phyloP scores from a whole-genome alignment of 2,329 filamentous ascomycete genomes.

The Penicillium sp. region DNA sequence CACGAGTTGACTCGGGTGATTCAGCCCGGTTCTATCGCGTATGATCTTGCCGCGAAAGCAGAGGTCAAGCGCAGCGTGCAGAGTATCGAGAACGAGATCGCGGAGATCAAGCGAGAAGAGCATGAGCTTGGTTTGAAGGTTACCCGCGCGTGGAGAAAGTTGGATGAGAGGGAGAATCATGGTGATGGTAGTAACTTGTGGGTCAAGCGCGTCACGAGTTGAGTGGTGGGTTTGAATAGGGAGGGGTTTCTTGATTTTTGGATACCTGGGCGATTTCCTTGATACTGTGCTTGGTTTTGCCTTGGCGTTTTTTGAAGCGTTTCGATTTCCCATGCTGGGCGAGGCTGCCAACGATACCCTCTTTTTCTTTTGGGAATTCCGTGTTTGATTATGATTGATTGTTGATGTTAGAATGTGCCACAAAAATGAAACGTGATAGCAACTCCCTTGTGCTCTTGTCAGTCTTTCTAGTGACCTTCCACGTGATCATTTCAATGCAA shows the following conservation, averaged over 20 bases:
- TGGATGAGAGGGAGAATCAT: conserved; percentile 64
- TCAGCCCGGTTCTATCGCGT: conserved; percentile 70
- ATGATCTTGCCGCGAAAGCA: conserved; percentile 65
- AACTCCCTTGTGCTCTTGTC: not conserved
- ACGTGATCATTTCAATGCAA: not conserved
- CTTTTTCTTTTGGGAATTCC: not conserved
- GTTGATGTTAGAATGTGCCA: not conserved
- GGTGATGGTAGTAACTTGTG: conserved; percentile 68
- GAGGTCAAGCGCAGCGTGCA: conserved; percentile 70
- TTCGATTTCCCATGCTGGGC: conserved; percentile 5
- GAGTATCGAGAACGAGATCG: conserved; percentile 68
- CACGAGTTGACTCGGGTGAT: conserved; percentile 79
- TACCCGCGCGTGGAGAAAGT: conserved; percentile 74
- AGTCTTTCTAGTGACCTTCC: not conserved
- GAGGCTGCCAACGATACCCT: conserved; percentile 11
- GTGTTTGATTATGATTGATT: conserved; percentile 3
- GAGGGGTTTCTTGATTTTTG: conserved; percentile 3
- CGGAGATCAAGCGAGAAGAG: conserved; percentile 76
- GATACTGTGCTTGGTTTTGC: conserved; percentile 6
- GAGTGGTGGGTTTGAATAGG: conserved; percentile 31
- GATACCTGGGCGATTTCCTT: conserved; percentile 18
- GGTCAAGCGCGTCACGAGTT: conserved; percentile 77
- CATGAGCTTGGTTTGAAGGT: conserved; percentile 79
- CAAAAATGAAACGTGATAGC: not conserved
- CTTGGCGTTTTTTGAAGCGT: conserved; percentile 12